A percentile compares a stretch with the other conserved stretches of the same genome.
phyloP scores from a whole-genome alignment of 2,329 filamentous ascomycete species.

The Cladosporium sp. region DNA sequence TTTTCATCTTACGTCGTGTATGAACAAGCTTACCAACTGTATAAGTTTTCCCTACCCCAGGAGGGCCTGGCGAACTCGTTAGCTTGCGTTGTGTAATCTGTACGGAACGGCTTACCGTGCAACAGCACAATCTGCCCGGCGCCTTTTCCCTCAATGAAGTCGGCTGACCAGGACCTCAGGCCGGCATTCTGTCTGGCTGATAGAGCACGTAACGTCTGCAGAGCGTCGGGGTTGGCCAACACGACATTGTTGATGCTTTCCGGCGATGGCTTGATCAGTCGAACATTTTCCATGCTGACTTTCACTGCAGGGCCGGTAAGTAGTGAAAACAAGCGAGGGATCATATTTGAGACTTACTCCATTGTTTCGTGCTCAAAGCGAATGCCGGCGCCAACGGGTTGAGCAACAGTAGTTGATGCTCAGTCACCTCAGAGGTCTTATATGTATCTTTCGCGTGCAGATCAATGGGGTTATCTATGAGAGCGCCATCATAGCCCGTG shows the following conservation, averaged over 20 bases:
- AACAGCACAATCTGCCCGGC: conserved; percentile 34
- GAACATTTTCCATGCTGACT: background rate
- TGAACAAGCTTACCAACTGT: conserved; percentile 14
- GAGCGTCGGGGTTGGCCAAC: background rate
- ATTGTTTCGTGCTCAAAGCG: background rate
- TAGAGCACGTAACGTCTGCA: background rate
- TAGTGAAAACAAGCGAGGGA: too few relatives aligned
- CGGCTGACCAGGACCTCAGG: conserved; percentile 25
- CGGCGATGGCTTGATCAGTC: background rate
- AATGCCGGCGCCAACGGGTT: background rate
- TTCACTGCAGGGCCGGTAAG: background rate
- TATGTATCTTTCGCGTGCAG: too few relatives aligned
- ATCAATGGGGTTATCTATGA: too few relatives aligned
- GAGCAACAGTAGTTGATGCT: background rate
- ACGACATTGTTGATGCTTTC: background rate
- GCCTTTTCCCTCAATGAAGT: conserved; percentile 33
- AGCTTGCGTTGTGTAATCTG: too few relatives aligned
- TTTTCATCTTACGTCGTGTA: too few relatives aligned
- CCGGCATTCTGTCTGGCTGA: background rate
- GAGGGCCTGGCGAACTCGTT: too few relatives aligned
- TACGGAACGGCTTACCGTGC: conserved; percentile 30
- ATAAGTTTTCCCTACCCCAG: conserved; percentile 33
- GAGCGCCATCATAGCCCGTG: too few relatives aligned
- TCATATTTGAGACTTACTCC: background rate
- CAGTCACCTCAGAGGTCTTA: too few relatives aligned